phyloP scores from a whole-genome alignment of 257 asterid genomes.

The Fraxinus anomala region DNA sequence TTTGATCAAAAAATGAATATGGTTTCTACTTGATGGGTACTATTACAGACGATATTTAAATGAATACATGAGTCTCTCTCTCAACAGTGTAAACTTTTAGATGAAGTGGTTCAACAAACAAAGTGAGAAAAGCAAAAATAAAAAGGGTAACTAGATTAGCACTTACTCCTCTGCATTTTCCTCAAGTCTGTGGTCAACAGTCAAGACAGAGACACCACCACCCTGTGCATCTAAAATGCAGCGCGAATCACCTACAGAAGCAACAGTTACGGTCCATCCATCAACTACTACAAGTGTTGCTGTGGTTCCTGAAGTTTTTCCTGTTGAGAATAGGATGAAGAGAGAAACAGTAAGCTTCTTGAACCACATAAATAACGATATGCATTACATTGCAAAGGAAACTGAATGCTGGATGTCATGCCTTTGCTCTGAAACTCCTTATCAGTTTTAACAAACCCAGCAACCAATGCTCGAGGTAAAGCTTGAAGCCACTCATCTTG shows the following conservation, averaged over 20 bases:
- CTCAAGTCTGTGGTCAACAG: constrained; percentile 91
- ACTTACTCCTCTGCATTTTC: constrained; percentile 82
- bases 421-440: constrained; percentile 87
- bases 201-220: constrained; percentile 58
- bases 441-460: constrained; percentile 86
- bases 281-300: constrained; percentile 81
- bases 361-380: constrained; percentile 6
- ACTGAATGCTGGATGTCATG: constrained; percentile 26
- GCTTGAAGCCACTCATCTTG: constrained; percentile 90
- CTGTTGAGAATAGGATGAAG: constrained; percentile 34
- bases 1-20: not conserved
- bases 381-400: not conserved
- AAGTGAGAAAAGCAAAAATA: not conserved
- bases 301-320: constrained; percentile 91
- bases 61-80: constrained; percentile 5
- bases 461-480: constrained; percentile 84
- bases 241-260: constrained; percentile 92
- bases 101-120: not conserved
- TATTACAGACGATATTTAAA: not conserved
- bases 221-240: constrained; percentile 83
- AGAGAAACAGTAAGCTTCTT: constrained; percentile 5
- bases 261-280: constrained; percentile 90
- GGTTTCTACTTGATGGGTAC: not conserved
- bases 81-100: not conserved
- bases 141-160: not conserved